phyloP scores from a whole-genome alignment of 176 grass and related monocot genomes.

The Zoysia pacifica region DNA sequence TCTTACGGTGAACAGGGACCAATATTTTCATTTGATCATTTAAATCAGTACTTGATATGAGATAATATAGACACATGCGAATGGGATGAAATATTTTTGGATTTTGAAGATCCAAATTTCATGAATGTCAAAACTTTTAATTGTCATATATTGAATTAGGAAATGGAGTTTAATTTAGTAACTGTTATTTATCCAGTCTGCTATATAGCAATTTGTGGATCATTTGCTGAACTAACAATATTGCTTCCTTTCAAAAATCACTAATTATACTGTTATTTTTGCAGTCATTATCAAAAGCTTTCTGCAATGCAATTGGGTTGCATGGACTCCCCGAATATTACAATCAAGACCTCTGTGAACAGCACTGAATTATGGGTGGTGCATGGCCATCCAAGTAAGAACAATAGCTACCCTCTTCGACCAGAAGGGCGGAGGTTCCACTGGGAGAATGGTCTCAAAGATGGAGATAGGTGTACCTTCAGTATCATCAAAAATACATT shows the following conservation, averaged over 20 bases:
- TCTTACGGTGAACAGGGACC: neutral
- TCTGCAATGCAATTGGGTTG: neutral
- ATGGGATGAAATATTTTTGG: neutral
- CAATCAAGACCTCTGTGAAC: neutral
- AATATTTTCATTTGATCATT: neutral
- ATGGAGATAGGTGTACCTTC: neutral
- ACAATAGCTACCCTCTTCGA: too few relatives aligned
- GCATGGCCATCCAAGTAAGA: neutral
- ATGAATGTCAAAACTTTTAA: neutral
- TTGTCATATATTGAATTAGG: neutral
- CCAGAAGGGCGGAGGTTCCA: neutral
- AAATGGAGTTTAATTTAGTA: neutral
- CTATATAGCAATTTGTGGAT: neutral
- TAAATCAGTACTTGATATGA: neutral
- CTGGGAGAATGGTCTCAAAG: neutral
- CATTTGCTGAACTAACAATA: too few relatives aligned
- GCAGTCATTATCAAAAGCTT: neutral
- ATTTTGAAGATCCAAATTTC: neutral
- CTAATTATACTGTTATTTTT: neutral
- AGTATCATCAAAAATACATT: neutral
- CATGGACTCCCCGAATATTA: neutral
- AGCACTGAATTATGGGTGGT: neutral
- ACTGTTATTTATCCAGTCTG: neutral
- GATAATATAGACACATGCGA: neutral
- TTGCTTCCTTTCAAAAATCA: too few relatives aligned